phyloP scores from a whole-genome alignment of 208 protist genomes.

The Tritrichomonas foetus region DNA sequence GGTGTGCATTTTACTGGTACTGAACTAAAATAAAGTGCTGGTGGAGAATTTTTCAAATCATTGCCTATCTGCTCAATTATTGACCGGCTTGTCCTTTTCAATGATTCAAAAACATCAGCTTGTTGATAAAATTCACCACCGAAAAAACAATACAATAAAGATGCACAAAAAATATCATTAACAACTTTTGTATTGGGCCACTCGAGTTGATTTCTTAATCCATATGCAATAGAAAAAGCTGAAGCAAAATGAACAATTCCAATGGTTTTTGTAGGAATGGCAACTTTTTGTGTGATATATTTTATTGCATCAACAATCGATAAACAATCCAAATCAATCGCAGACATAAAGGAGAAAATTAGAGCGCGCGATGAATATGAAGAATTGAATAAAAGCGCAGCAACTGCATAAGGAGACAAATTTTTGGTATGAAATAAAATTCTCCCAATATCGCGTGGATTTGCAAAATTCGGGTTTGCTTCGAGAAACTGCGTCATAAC shows the following conservation, averaged over 20 bases:
- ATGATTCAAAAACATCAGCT: neutral
- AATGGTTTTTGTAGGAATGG: neutral
- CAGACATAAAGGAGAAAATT: neutral
- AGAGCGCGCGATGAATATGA: neutral
- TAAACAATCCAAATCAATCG: neutral
- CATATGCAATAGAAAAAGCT: neutral
- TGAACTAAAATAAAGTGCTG: neutral
- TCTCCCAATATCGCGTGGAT: neutral
- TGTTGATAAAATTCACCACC: neutral
- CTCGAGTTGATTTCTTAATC: neutral
- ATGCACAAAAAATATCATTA: neutral
- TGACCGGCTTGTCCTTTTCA: neutral
- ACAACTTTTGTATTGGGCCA: neutral
- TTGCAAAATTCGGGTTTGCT: neutral
- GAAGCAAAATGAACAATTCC: neutral
- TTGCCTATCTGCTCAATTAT: neutral
- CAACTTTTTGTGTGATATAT: neutral
- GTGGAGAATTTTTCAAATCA: neutral
- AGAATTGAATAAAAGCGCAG: neutral
- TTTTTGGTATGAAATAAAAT: neutral
- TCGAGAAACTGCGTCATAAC: neutral
- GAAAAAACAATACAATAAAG: neutral
- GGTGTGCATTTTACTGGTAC: neutral
- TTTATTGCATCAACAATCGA: neutral
- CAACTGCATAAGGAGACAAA: neutral